Conservation (phyloP, 2,329 filamentous ascomycete genomes). For the Colletotrichum filicis region DNA sequence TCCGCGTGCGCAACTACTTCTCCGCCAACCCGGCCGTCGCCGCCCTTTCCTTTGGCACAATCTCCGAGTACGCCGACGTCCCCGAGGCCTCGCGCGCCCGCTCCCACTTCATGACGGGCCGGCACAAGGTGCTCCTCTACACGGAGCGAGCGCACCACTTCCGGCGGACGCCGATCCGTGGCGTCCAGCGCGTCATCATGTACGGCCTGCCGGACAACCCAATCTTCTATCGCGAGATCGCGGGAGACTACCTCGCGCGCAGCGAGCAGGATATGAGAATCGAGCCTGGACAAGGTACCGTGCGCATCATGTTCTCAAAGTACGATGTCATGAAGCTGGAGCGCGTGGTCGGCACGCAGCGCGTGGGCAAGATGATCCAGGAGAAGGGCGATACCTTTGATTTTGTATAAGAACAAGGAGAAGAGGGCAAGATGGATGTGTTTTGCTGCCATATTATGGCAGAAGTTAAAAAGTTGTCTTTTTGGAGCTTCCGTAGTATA, state of each 20-base stretch:
- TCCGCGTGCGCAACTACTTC: slow-evolving; percentile 92
- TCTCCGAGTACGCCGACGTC: slow-evolving; percentile 88
- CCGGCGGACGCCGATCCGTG: slow-evolving; percentile 83
- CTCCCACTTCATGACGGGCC: slow-evolving; percentile 86
- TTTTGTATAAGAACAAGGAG: slow-evolving; percentile 75
- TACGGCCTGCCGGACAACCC: slow-evolving; percentile 93
- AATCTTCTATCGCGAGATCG: slow-evolving; percentile 81
- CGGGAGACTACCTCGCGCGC: slow-evolving; percentile 72
- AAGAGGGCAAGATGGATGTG: slow-evolving; percentile 19
- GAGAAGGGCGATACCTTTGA: slow-evolving; percentile 94
- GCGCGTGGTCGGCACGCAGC: slow-evolving; percentile 83
- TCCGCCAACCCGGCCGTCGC: slow-evolving; percentile 72
- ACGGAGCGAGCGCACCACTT: slow-evolving; percentile 98
- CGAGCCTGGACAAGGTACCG: slow-evolving; percentile 68
- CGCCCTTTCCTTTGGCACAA: slow-evolving; percentile 76
- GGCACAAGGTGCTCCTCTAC: slow-evolving; percentile 87
- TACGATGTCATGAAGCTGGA: slow-evolving; percentile 93
- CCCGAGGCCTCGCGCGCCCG: slow-evolving; percentile 85
- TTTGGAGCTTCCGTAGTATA: slow-evolving; percentile 32
- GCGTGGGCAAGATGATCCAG: slow-evolving; percentile 84
- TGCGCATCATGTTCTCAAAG: slow-evolving; percentile 80
- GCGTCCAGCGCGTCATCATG: slow-evolving; percentile 86
- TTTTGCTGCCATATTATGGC: background rate
- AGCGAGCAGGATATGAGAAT: slow-evolving; percentile 67
- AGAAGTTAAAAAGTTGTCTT: slow-evolving; percentile 32